These are phyloP conservation scores for Eimeria falciformis DNA, from an alignment of 169 alveolate species.

Conservation along the genomic window DNA sequence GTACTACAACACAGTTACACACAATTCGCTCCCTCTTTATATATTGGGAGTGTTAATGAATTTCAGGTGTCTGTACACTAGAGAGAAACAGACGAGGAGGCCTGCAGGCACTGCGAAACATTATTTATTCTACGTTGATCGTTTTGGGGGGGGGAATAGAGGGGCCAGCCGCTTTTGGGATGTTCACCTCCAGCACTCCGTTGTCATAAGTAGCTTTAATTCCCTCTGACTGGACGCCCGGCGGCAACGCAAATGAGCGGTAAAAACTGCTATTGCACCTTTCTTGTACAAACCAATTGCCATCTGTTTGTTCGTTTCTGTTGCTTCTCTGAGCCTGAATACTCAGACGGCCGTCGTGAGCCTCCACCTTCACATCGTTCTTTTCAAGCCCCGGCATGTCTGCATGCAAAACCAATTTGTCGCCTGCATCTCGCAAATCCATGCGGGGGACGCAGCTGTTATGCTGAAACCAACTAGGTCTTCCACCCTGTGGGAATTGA, in stretches of 20 bases:
- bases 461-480: background rate
- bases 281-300: conserved; percentile 59
- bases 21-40: too few species aligned
- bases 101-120: background rate
- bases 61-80: too few species aligned
- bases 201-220: conserved; percentile 53
- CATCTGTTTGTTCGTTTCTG: background rate
- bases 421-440: conserved; percentile 66
- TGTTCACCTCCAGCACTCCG: conserved; percentile 77
- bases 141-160: background rate
- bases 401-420: conserved; percentile 69
- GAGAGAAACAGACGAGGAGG: too few species aligned
- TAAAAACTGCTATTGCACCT: conserved; percentile 49
- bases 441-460: conserved; percentile 60
- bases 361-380: conserved; percentile 53
- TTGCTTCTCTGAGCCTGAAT: conserved; percentile 44
- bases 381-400: conserved; percentile 76
- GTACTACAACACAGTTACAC: too few species aligned
- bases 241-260: conserved; percentile 62
- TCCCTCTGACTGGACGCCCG: conserved; percentile 16
- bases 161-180: conserved; percentile 13
- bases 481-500: background rate
- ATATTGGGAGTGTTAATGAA: too few species aligned
- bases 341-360: conserved; percentile 41
- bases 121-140: background rate